Base-by-base conservation (phyloP, 1,139 yeast genomes). In the Blastobotrys elegans region DNA sequence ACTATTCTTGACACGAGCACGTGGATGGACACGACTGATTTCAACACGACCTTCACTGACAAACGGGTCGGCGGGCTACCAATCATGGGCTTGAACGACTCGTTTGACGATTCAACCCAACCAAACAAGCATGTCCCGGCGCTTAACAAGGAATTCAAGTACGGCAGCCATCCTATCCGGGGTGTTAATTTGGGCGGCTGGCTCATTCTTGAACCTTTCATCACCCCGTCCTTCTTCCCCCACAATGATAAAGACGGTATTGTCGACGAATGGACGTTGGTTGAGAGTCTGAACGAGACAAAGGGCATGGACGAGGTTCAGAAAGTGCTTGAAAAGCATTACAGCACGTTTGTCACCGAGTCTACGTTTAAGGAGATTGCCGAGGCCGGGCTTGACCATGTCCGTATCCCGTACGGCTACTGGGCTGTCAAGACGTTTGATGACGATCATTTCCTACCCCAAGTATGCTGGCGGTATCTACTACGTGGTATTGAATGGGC, bases 101-200 rank as follows among this genome's bases (percentile, higher is more conserved):
- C 62, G 11, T 67, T 64, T 62, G 57, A 63, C 47, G 64, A 65
- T 48, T 44, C 56, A 10, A 52, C 52, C 2, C 56, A 53, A 35
- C 56, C 67, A 18, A 66, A 65, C 48, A 41, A 50, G 3, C 34
- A 49, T 18, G 67, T 65, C 3, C 66, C 69, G 1, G 51, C 64
- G 0, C 50, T 67, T 17, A 48, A 53, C 33, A 50, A 58, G 24
- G 38, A 46, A 8, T 66, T 66, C 67, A 75, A 76, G 59, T 82
- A 81, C 59, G 66, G 69, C 21, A 64, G 63, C 27, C 71, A 69
- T 38, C 79, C 77, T 34, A 71, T 86, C 33, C 69, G 79, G 39
- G 97, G 97, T 50, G 90, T 89, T 40, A 87, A 87, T 59, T 69
- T 89, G 21, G 97, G 96, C 40, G 96, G 96, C 20, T 89, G 97